Base-by-base conservation (phyloP, 2,329 filamentous ascomycete genomes). In the Fusarium nelsonii region DNA sequence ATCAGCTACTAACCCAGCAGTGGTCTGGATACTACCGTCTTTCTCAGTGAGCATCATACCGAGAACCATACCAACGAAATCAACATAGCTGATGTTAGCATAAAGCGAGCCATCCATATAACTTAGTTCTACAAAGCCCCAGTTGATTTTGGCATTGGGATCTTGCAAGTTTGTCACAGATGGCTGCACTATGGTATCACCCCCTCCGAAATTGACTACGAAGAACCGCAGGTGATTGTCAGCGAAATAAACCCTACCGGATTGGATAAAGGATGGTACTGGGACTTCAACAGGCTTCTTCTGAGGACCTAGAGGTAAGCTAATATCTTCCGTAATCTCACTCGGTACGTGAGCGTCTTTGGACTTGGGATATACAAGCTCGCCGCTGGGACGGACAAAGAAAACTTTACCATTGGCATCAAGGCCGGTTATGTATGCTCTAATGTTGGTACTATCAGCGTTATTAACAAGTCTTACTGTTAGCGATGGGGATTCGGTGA, bases 111-210 rank as follows among this genome's bases (percentile, higher is more conserved):
- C 77, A 3, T 76, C 65, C 1, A 76, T 81, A 70, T 81, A 81
- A 3, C 82, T 83, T 34, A 85, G 76, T 69, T 86, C 84, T 36
- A 84, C 77, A 59, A 85, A 85, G 2, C 82, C 83, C 83, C 83
- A 85, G 74, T 81, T 81, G 40, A 82, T 69, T 3, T 73, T 76
- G 1, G 80, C 74, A 26, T 79, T 83, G 4, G 82, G 80, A 63
- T 85, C 83, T 3, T 60, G 49, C 1, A 80, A 73, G 73, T 83
- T 83, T 20, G 76, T 78, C 32, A 81, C 78, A 0, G 84, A 82
- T 1, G 85, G 84, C 71, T 85, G 81, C 20, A 87, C 84, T 6
- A 87, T 73, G 33, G 75, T 77, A 36, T 78, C 77, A 2, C 75
- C 74, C 3, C 12, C 33, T 4, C 63, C 68, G 8, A 60, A 72